phyloP scores from a whole-genome alignment of 2,329 filamentous ascomycete species.

The Pyricularia pennisetigena region DNA sequence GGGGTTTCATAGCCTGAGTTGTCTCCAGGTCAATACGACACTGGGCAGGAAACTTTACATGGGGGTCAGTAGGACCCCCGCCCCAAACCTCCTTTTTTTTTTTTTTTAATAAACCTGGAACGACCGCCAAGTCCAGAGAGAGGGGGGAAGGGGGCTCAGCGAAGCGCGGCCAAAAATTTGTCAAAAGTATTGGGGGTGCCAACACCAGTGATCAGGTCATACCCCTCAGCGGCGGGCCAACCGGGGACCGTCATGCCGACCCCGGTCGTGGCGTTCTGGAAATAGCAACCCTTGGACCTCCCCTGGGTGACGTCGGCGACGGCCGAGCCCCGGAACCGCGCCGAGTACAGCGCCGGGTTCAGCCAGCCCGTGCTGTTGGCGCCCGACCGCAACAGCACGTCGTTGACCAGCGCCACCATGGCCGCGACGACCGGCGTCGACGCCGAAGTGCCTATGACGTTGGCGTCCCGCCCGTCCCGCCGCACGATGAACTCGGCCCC shows the following conservation, averaged over 20 bases:
- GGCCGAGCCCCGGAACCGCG: conserved; percentile 19
- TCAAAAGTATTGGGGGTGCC: conserved; percentile 34
- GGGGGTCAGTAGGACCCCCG: too few species aligned
- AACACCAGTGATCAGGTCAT: conserved; percentile 39
- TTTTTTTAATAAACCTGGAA: too few species aligned
- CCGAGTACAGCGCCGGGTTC: conserved; percentile 37
- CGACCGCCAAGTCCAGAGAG: not conserved
- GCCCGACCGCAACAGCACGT: conserved; percentile 35
- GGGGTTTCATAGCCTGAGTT: not conserved
- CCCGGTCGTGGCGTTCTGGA: conserved; percentile 13
- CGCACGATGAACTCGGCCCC: conserved; percentile 43
- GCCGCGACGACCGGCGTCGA: conserved; percentile 44
- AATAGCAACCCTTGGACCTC: conserved; percentile 28
- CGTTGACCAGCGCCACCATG: conserved; percentile 45
- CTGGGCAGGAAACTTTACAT: too few species aligned
- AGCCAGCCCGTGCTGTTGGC: conserved; percentile 43
- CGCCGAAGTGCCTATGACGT: conserved; percentile 36
- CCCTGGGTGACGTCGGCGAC: conserved; percentile 32
- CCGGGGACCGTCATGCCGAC: conserved; percentile 22
- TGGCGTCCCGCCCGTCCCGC: conserved; percentile 15
- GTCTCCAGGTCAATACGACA: not conserved
- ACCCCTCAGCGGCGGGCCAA: conserved; percentile 34
- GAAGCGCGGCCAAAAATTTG: conserved; percentile 15
- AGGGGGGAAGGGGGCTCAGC: not conserved
- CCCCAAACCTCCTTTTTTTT: too few species aligned